Evolutionary conservation across 2,329 filamentous ascomycete genomes (phyloP).

Genomic region (Diplodia corticola): DNA sequence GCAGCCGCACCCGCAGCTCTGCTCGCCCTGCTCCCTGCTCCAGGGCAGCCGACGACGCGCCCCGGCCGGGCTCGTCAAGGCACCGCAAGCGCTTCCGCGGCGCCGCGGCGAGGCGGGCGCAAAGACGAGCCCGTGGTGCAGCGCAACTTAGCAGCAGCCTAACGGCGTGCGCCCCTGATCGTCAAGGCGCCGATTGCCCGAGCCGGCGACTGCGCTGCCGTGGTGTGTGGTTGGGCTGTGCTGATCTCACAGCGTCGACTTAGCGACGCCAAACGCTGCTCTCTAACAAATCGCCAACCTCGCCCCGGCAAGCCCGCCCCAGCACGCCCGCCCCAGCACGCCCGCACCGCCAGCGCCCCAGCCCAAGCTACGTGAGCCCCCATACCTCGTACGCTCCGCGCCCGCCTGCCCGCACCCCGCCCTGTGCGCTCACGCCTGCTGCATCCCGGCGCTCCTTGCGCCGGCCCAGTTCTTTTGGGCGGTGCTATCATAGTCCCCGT

Average conservation of each 20-base stretch:
- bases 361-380: conserved; percentile 14
- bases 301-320: background rate
- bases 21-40: background rate
- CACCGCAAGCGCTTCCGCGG: background rate
- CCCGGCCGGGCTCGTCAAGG: background rate
- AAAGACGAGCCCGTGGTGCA: too few species aligned
- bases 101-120: background rate
- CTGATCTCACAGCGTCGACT: conserved; percentile 5
- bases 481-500: conserved; percentile 12
- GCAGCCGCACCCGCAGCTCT: background rate
- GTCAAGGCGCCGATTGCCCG: too few species aligned
- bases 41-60: background rate
- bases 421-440: conserved; percentile 5
- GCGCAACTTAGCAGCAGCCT: background rate
- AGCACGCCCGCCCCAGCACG: background rate
- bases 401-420: background rate
- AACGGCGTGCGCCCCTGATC: background rate
- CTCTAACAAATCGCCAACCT: conserved; percentile 3
- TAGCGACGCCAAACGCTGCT: background rate
- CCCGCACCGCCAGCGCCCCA: background rate
- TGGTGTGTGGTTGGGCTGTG: background rate
- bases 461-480: conserved; percentile 2
- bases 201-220: background rate
- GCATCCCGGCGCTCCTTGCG: conserved; percentile 8
- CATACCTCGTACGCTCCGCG: background rate